These are phyloP conservation scores for Polytrichum formosum DNA, from an alignment of 225 moss, liverwort and hornwort species.

Conservation along the genomic window DNA sequence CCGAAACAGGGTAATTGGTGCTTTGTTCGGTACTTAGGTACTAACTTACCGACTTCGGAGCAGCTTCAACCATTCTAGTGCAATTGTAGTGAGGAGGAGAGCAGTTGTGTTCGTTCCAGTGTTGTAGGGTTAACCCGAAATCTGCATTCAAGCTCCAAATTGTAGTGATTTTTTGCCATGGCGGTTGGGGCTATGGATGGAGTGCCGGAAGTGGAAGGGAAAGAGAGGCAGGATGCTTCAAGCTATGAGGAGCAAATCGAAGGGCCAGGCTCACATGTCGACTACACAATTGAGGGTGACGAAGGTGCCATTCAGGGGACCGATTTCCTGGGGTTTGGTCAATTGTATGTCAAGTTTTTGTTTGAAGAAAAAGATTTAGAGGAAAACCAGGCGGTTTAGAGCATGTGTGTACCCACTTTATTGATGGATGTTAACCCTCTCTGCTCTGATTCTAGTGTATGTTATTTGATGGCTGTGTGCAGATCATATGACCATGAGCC, in stretches of 20 bases:
- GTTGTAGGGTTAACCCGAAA: too few species aligned
- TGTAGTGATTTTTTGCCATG: constrained; percentile 14
- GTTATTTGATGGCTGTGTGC: constrained; percentile 6
- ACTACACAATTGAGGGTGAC: constrained; percentile 11
- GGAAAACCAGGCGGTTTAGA: not conserved
- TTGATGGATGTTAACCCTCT: not conserved
- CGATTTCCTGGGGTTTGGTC: not conserved
- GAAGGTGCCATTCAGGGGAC: constrained; percentile 15
- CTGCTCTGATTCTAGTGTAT: not conserved
- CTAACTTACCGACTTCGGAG: too few species aligned
- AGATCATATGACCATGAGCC: constrained; percentile 27
- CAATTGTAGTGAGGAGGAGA: too few species aligned
- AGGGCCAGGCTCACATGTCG: constrained; percentile 25
- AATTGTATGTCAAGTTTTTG: not conserved
- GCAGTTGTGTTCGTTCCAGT: too few species aligned
- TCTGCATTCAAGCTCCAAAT: not conserved
- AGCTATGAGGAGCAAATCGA: not conserved
- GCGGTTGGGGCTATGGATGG: constrained; percentile 22
- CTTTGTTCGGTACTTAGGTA: too few species aligned
- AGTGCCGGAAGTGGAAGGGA: constrained; percentile 22
- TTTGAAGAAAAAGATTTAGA: not conserved
- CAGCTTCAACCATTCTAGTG: too few species aligned
- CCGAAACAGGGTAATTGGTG: too few species aligned
- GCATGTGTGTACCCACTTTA: not conserved
- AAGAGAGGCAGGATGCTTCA: constrained; percentile 9